Conservation (phyloP, 495 filamentous ascomycete genomes). For the Aspergillus biplanus region DNA sequence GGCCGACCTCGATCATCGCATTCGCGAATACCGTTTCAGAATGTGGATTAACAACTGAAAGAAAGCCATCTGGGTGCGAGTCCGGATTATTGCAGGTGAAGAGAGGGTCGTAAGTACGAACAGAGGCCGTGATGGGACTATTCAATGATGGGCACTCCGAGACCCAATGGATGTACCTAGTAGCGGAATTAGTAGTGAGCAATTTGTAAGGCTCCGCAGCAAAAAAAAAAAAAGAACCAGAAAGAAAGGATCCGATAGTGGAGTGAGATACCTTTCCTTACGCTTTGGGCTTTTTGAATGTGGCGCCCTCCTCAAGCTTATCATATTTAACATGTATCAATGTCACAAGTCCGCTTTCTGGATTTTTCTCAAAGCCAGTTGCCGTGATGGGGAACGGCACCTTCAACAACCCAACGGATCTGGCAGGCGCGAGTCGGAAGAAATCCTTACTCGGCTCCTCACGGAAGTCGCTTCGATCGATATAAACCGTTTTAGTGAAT, state of each 20-base stretch:
- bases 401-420: constrained; percentile 83
- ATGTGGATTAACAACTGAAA: constrained; percentile 6
- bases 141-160: constrained; percentile 6
- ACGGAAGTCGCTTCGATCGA: constrained; percentile 87
- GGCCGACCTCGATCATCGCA: constrained; percentile 6
- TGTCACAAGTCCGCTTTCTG: constrained; percentile 72
- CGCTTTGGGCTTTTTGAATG: constrained; percentile 27
- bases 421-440: constrained; percentile 89
- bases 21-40: constrained; percentile 1
- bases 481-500: constrained; percentile 73
- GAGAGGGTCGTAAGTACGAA: constrained; percentile 1
- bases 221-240: too few species aligned
- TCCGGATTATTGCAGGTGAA: constrained; percentile 7
- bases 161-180: constrained; percentile 9
- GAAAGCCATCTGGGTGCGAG: constrained; percentile 4
- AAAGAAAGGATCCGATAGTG: neutral
- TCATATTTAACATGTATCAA: constrained; percentile 45
- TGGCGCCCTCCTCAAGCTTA: constrained; percentile 36
- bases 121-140: constrained; percentile 4
- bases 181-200: neutral
- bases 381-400: constrained; percentile 81
- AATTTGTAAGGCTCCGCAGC: too few species aligned
- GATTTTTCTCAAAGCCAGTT: constrained; percentile 56
- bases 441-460: constrained; percentile 81
- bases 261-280: constrained; percentile 2